Conservation (phyloP, 2,329 filamentous ascomycete species). For the Graphiopsis chlorocephala region DNA sequence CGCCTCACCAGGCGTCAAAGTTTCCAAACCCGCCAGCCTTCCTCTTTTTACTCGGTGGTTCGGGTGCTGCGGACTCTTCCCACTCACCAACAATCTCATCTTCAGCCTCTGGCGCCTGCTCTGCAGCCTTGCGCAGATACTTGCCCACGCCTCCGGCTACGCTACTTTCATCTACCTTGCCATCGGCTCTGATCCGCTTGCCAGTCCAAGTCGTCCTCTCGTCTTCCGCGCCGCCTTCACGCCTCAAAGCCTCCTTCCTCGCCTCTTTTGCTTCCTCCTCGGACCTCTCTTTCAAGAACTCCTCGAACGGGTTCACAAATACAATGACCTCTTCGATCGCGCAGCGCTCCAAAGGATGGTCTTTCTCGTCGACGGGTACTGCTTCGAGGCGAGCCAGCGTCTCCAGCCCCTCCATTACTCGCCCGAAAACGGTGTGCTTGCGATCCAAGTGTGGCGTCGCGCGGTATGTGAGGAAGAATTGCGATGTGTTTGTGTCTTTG, state of each 20-base stretch:
- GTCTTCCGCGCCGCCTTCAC: slow-evolving; percentile 73
- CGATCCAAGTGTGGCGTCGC: slow-evolving; percentile 80
- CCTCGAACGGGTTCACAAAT: slow-evolving; percentile 91
- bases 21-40: slow-evolving; percentile 78
- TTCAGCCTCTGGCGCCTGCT: slow-evolving; percentile 37
- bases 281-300: slow-evolving; percentile 70
- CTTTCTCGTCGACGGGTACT: slow-evolving; percentile 68
- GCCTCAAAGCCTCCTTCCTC: slow-evolving; percentile 62
- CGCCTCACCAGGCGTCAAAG: slow-evolving; percentile 79
- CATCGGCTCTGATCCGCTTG: slow-evolving; percentile 74
- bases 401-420: slow-evolving; percentile 69
- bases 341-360: slow-evolving; percentile 74
- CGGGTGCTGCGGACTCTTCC: slow-evolving; percentile 66
- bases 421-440: slow-evolving; percentile 96
- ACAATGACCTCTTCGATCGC: slow-evolving; percentile 78
- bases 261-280: slow-evolving; percentile 58
- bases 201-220: slow-evolving; percentile 95
- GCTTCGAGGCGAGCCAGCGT: slow-evolving; percentile 74
- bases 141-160: slow-evolving; percentile 66
- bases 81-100: slow-evolving; percentile 62
- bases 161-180: slow-evolving; percentile 49
- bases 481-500: slow-evolving; percentile 92
- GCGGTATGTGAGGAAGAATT: slow-evolving; percentile 93
- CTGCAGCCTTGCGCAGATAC: slow-evolving; percentile 65
- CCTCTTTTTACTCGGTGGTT: slow-evolving; percentile 72